A percentile compares a stretch with the other conserved stretches of the same genome.
These are phyloP conservation scores for Rhynchospora breviuscula DNA, from an alignment of 176 grass and related monocot genomes.

Conservation along the genomic window DNA sequence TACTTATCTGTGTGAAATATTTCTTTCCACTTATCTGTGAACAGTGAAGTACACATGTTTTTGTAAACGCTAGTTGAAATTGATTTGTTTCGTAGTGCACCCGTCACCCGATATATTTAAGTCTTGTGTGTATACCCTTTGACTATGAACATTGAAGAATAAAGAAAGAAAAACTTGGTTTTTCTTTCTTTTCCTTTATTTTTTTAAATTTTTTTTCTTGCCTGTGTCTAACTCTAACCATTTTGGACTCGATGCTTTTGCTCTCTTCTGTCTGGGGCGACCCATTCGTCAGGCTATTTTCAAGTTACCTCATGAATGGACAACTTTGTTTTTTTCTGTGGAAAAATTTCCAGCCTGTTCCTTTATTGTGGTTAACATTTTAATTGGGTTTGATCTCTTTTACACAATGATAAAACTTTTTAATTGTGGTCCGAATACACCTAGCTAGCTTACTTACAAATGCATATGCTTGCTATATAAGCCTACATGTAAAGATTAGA, in stretches of 20 bases:
- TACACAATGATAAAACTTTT: background rate
- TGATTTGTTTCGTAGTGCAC: background rate
- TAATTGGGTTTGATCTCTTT: background rate
- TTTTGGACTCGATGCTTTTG: background rate
- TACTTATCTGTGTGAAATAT: background rate
- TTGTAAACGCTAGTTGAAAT: background rate
- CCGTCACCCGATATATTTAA: background rate
- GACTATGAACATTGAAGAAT: background rate
- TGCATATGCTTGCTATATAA: background rate
- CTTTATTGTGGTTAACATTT: conserved; percentile 6
- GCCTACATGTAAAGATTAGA: background rate
- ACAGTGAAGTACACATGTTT: background rate
- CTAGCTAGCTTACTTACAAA: background rate
- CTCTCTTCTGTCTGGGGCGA: background rate
- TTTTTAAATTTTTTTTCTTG: background rate
- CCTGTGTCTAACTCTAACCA: background rate
- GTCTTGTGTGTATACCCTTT: background rate
- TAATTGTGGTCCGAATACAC: background rate
- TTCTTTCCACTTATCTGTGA: background rate
- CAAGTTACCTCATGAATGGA: conserved; percentile 8
- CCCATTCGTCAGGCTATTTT: background rate
- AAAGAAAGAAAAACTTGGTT: background rate
- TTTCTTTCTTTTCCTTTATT: too few species aligned
- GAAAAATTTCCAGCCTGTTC: background rate
- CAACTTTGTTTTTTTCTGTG: conserved; percentile 3